phyloP scores from a whole-genome alignment of 2,329 filamentous ascomycete species.

The Magnaporthiopsis rhizophila region DNA sequence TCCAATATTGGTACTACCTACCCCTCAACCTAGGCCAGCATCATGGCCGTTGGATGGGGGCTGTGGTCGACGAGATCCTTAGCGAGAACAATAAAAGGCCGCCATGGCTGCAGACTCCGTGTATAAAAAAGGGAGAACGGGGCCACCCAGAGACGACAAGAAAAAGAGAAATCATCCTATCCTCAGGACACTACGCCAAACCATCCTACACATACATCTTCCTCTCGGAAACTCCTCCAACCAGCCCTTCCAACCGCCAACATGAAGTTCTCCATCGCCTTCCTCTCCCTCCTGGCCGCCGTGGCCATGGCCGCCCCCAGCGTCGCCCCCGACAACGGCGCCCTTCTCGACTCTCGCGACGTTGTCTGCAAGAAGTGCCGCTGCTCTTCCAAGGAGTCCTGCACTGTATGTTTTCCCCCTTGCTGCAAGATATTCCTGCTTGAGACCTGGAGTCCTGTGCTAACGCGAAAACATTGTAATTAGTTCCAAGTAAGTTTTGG shows the following conservation, averaged over 20 bases:
- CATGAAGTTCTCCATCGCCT: neutral
- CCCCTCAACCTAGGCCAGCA: neutral
- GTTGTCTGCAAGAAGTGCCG: neutral
- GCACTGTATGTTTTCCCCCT: neutral
- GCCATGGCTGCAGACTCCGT: too few relatives aligned
- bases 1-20: neutral
- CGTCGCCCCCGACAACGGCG: neutral
- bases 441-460: neutral
- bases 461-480: neutral
- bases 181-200: neutral
- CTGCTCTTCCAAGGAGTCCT: neutral
- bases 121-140: neutral
- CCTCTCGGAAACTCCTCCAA: neutral
- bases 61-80: neutral
- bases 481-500: neutral
- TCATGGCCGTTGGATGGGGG: neutral
- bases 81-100: neutral
- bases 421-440: neutral
- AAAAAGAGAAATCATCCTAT: neutral
- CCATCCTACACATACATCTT: neutral
- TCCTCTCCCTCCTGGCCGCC: neutral
- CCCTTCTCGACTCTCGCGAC: neutral
- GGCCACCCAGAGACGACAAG: neutral
- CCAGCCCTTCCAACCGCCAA: neutral
- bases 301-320: neutral